Evolutionary conservation across 495 filamentous ascomycete genomes (phyloP).

Genomic region (Penicillium waksmanii): DNA sequence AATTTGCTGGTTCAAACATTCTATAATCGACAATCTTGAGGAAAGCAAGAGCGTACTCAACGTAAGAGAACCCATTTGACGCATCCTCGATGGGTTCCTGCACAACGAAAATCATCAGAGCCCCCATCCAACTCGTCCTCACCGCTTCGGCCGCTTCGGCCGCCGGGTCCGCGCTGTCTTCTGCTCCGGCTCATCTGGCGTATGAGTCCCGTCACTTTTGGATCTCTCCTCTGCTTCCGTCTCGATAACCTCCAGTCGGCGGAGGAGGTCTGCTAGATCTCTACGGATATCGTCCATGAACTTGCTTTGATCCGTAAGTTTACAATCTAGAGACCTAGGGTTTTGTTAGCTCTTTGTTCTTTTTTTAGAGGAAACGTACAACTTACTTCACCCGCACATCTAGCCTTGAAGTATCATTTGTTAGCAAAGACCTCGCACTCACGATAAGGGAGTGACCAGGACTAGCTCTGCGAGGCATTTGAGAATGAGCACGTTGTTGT

Average conservation of each 20-base stretch:
- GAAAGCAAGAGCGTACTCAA: too few species aligned
- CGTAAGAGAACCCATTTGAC: too few species aligned
- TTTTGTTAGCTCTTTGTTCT: background rate
- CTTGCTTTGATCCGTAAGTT: background rate
- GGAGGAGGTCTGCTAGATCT: background rate
- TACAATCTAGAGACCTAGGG: background rate
- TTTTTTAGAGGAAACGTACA: background rate
- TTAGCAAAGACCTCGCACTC: background rate
- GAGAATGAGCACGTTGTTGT: background rate
- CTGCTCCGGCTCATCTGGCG: background rate
- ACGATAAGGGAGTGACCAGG: background rate
- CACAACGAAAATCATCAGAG: too few species aligned
- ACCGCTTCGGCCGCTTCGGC: too few species aligned
- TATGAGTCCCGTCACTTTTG: background rate
- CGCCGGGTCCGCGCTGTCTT: background rate
- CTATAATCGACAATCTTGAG: too few species aligned
- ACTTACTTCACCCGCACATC: background rate
- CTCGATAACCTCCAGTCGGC: background rate
- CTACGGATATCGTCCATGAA: background rate
- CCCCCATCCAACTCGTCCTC: too few species aligned
- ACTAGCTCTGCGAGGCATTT: constrained; percentile 1
- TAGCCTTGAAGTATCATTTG: background rate
- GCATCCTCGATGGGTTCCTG: too few species aligned
- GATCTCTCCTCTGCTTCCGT: background rate
- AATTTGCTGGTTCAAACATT: too few species aligned